phyloP scores from a whole-genome alignment of 2,329 filamentous ascomycete species.

The Sclerotinia borealis region DNA sequence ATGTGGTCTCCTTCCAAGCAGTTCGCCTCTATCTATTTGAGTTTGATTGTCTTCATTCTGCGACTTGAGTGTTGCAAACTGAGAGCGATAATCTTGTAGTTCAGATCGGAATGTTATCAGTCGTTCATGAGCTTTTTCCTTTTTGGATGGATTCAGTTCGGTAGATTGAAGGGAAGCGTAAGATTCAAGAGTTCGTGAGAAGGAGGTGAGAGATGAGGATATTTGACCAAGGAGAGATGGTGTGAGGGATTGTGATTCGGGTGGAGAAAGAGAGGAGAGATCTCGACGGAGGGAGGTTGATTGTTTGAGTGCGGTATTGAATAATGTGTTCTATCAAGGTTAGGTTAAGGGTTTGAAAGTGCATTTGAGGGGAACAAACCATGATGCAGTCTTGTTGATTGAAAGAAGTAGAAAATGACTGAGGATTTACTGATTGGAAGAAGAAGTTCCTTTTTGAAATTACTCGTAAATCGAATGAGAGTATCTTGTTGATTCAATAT shows the following conservation, averaged over 20 bases:
- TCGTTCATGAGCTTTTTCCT: slow-evolving; percentile 82
- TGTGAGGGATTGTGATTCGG: slow-evolving; percentile 42
- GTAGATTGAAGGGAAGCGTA: slow-evolving; percentile 80
- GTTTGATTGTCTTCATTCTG: slow-evolving; percentile 69
- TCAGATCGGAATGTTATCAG: slow-evolving; percentile 81
- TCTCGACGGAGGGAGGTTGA: slow-evolving; percentile 73
- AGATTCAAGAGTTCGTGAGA: slow-evolving; percentile 86
- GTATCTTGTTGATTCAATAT: background rate
- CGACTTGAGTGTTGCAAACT: slow-evolving; percentile 71
- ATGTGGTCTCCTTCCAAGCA: slow-evolving; percentile 80
- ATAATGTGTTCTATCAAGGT: slow-evolving; percentile 62
- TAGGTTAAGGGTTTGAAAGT: background rate
- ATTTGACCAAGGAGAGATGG: slow-evolving; percentile 65
- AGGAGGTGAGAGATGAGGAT: slow-evolving; percentile 70
- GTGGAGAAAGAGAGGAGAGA: slow-evolving; percentile 62
- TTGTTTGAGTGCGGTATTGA: slow-evolving; percentile 82
- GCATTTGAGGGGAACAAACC: background rate
- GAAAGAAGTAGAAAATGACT: background rate
- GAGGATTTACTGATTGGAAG: background rate
- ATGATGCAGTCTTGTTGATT: background rate
- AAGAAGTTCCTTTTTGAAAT: background rate
- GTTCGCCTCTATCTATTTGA: slow-evolving; percentile 63
- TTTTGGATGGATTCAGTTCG: slow-evolving; percentile 85
- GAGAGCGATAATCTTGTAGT: slow-evolving; percentile 69
- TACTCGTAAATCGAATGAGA: no score